A percentile compares a stretch with the other conserved stretches of the same genome.
Conservation (phyloP, 1,284 basidiomycete species). For the Leucoagaricus sp. region DNA sequence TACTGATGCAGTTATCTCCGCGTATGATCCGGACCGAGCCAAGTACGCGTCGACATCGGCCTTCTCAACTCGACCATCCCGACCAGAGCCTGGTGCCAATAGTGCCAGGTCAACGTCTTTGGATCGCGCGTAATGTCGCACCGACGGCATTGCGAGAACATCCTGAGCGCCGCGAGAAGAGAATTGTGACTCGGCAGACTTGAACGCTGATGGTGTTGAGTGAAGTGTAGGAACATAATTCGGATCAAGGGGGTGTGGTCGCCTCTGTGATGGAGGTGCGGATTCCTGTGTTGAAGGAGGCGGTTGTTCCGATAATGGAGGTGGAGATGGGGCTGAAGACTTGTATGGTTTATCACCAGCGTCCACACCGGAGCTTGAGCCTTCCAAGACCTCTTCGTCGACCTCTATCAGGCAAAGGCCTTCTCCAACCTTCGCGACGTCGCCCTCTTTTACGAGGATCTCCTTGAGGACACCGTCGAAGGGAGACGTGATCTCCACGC, state of each 20-base stretch:
- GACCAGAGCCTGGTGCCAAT: conserved; percentile 74
- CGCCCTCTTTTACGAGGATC: conserved; percentile 79
- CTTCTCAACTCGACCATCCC: conserved; percentile 75
- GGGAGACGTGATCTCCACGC: conserved; percentile 91
- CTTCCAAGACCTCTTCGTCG: conserved; percentile 51
- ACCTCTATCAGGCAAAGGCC: conserved; percentile 85
- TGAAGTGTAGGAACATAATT: conserved; percentile 31
- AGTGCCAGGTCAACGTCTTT: conserved; percentile 60
- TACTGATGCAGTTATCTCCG: conserved; percentile 15
- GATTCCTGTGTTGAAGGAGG: conserved; percentile 7
- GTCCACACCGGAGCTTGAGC: not conserved
- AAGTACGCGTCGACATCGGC: conserved; percentile 71
- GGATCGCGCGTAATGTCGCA: conserved; percentile 75
- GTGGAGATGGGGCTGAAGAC: not conserved
- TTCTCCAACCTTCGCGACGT: conserved; percentile 86
- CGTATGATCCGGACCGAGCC: conserved; percentile 22
- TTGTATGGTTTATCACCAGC: not conserved
- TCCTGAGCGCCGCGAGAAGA: conserved; percentile 18
- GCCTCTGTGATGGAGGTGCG: conserved; percentile 21
- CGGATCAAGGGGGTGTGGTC: conserved; percentile 68
- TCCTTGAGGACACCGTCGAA: conserved; percentile 79
- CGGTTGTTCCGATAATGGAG: not conserved
- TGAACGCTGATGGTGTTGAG: conserved; percentile 11
- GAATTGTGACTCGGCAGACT: not conserved
- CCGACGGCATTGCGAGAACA: conserved; percentile 75